Percentiles rank a stretch among this genome's conserved stretches.
phyloP scores from a whole-genome alignment of 306 rosid genomes.

The Delonix regia region DNA sequence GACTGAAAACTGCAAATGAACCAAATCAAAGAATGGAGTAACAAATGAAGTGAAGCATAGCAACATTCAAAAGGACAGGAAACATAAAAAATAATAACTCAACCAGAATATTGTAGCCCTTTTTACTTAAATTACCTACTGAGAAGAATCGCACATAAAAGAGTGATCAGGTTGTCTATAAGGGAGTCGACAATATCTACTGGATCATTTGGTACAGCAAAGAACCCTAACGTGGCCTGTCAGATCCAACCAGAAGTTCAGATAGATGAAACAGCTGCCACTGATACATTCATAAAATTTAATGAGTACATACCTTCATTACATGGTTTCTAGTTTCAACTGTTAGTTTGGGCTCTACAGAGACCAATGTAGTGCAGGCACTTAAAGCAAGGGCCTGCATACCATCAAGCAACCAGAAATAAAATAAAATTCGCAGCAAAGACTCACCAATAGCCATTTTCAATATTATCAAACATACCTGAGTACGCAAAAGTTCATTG shows the following conservation, averaged over 20 bases:
- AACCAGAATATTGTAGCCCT: conserved; percentile 21
- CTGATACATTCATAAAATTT: conserved; percentile 22
- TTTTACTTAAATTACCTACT: conserved; percentile 63
- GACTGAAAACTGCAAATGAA: neutral
- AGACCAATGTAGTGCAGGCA: conserved; percentile 94
- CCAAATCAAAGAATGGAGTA: conserved; percentile 16
- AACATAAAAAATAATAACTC: conserved; percentile 13
- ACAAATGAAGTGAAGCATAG: neutral
- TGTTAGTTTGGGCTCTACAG: conserved; percentile 94
- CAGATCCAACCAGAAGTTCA: conserved; percentile 44
- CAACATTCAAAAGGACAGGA: conserved; percentile 24
- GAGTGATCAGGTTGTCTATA: conserved; percentile 87
- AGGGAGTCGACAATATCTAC: conserved; percentile 77
- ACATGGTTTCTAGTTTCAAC: conserved; percentile 92
- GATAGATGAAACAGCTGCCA: conserved; percentile 16
- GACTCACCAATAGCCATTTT: conserved; percentile 28
- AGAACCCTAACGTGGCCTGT: conserved; percentile 98
- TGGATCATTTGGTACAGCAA: conserved; percentile 94
- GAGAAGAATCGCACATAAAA: conserved; percentile 94
- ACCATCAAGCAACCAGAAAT: conserved; percentile 15
- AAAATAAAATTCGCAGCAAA: conserved; percentile 33
- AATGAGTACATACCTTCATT: conserved; percentile 68
- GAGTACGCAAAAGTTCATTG: conserved; percentile 81
- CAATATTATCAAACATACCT: conserved; percentile 54
- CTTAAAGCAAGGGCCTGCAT: conserved; percentile 92